These are phyloP conservation scores for Dendrobium huoshanense DNA, from an alignment of 106 monocot species.

Conservation along the genomic window DNA sequence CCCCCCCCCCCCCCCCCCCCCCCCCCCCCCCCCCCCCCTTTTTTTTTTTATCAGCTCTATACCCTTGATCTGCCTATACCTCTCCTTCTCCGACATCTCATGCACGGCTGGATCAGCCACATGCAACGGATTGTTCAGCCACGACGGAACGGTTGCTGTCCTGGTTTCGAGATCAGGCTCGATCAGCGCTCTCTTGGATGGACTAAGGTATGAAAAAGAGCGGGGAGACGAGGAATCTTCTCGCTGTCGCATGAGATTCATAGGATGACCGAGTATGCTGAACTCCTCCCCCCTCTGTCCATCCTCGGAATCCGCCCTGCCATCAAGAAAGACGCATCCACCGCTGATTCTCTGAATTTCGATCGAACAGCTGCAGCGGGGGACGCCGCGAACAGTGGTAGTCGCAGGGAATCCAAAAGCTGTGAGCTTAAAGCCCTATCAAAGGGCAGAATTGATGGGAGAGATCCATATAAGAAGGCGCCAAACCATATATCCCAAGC, in stretches of 20 bases:
- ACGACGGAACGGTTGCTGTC: slow-evolving; percentile 11
- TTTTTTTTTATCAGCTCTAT: slow-evolving; percentile 74
- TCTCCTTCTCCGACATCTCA: slow-evolving; percentile 71
- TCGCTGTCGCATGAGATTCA: slow-evolving; percentile 21
- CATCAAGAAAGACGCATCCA: not conserved
- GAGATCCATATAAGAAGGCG: slow-evolving; percentile 20
- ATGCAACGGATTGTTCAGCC: slow-evolving; percentile 34
- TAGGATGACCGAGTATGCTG: slow-evolving; percentile 39
- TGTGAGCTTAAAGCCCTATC: too few species aligned
- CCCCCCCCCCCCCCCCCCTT: too few species aligned
- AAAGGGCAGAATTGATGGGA: not conserved
- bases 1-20: too few species aligned
- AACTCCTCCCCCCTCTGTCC: slow-evolving; percentile 11
- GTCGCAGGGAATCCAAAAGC: too few species aligned
- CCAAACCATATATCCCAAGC: not conserved
- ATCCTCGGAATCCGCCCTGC: slow-evolving; percentile 18
- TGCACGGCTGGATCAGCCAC: slow-evolving; percentile 37
- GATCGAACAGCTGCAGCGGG: slow-evolving; percentile 29
- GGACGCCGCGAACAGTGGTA: not conserved
- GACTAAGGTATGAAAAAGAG: slow-evolving; percentile 18
- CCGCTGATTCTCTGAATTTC: slow-evolving; percentile 19
- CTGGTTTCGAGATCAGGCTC: too few species aligned
- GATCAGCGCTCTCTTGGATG: not conserved
- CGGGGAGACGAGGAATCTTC: slow-evolving; percentile 26
- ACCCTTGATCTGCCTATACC: slow-evolving; percentile 53